Conservation (phyloP, 352 stramenopile species). For the Globisporangium viniferum region DNA sequence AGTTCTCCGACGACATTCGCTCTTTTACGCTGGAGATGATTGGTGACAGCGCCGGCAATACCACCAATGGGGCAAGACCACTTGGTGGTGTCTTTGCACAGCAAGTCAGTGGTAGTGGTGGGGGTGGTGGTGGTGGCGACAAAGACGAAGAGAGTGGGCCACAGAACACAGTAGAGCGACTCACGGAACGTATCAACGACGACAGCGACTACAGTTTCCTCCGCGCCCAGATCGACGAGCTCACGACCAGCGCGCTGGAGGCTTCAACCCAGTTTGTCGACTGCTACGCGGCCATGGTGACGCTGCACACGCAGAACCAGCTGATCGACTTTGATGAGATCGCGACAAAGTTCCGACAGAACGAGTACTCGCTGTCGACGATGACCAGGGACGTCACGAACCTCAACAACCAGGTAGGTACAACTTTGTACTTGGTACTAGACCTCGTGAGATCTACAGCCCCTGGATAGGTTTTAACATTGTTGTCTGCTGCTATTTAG, state of each 20-base stretch:
- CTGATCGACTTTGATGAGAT: conserved; percentile 47
- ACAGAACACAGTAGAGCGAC: conserved; percentile 11
- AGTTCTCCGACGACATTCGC: conserved; percentile 50
- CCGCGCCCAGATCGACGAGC: conserved; percentile 38
- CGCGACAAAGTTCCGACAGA: conserved; percentile 32
- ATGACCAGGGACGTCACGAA: conserved; percentile 37
- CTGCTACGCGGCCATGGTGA: conserved; percentile 33
- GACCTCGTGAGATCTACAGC: neutral
- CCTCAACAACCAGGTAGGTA: conserved; percentile 49
- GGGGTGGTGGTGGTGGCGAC: conserved; percentile 5
- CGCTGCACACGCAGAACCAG: conserved; percentile 40
- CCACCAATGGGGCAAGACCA: neutral
- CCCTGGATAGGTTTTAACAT: neutral
- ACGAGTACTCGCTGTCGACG: conserved; percentile 36
- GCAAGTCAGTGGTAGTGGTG: too few relatives aligned
- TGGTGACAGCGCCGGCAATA: neutral
- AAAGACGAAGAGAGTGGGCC: conserved; percentile 7
- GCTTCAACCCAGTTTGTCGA: conserved; percentile 23
- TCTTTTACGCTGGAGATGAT: conserved; percentile 19
- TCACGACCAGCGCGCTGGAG: conserved; percentile 25
- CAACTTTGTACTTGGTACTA: too few relatives aligned
- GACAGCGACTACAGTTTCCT: conserved; percentile 31
- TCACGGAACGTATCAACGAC: conserved; percentile 36
- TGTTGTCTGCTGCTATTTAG: neutral
- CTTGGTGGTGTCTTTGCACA: neutral